Base-by-base conservation (phyloP, 2,329 filamentous ascomycete genomes). In the Samsoniella hepiali region DNA sequence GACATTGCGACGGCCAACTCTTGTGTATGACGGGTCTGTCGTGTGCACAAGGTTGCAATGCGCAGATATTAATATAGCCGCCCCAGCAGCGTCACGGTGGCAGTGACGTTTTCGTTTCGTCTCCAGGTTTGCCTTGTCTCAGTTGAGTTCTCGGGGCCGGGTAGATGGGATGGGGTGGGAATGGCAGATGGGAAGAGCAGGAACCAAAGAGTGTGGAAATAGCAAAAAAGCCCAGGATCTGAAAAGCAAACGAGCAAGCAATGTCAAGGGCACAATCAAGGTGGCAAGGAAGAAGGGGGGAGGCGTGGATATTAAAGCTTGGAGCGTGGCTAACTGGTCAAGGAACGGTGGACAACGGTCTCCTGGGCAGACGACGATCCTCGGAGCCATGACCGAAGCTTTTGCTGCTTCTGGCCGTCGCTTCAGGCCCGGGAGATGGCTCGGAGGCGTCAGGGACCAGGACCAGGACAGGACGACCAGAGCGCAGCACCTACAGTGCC, bases 1-100 rank as follows among this genome's bases (percentile, higher is more conserved):
- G 71, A 66, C 72, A 74, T 74, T 49, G 22, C 44, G 60, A 51
- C 22, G 15, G 45, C 22, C 22, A 22, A 22, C 22, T 22, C 22
- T 22, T 22, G 22, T 22, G 22, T 22, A 22, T 22, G 22, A 22
- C 22, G 22, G 22, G 22, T 22, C 22, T 22, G 22, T 22, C 22
- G 22, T 22, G 22, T 22, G 22, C 22, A 22, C 22, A 22, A 22
- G 22, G 22, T 22, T 22, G 22, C 22, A 22, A 22, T 22, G 22
- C 22, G 22, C 22, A 22, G 22, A 22, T 22, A 22, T 22, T 22
- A 22, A 22, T 22, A 22, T 22, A 22, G 22, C 22, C 22, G 22
- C 22, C 22, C 36, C 34, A 31, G 29, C 22, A 55, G 42, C 38
- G 22, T 42, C 47, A 38, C 27, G 32, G 31, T 29, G 27, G 32